Conservation (phyloP, 805 yeast genomes). For the Metschnikowia drakensbergensis region DNA sequence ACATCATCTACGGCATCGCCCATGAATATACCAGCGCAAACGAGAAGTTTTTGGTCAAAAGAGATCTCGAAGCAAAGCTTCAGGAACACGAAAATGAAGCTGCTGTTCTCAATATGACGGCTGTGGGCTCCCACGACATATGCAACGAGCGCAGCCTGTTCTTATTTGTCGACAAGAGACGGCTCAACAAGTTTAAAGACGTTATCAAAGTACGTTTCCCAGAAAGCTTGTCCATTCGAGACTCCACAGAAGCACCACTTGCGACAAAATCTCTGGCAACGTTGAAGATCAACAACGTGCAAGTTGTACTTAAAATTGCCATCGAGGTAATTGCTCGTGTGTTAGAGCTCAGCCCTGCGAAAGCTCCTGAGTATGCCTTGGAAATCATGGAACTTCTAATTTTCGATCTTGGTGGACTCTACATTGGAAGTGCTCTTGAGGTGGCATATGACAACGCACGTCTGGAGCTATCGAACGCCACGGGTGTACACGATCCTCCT, state of each 20-base stretch:
- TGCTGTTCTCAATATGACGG: conserved; percentile 19
- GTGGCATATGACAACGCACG: conserved; percentile 51
- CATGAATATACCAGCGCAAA: conserved; percentile 40
- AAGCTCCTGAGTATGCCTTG: conserved; percentile 56
- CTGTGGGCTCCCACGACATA: conserved; percentile 12
- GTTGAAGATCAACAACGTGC: conserved; percentile 48
- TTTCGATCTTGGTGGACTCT: conserved; percentile 67
- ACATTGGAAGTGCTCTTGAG: conserved; percentile 73
- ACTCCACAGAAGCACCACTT: conserved; percentile 11
- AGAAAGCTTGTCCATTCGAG: conserved; percentile 16
- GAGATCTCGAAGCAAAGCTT: conserved; percentile 32
- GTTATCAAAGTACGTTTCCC: conserved; percentile 50
- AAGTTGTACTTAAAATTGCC: conserved; percentile 60
- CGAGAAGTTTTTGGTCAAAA: conserved; percentile 34
- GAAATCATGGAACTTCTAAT: conserved; percentile 66
- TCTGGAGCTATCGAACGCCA: conserved; percentile 28
- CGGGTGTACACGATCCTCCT: conserved; percentile 29
- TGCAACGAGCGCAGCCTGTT: conserved; percentile 27
- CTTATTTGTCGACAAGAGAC: conserved; percentile 38
- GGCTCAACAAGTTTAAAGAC: conserved; percentile 50
- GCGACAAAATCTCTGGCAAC: conserved; percentile 17
- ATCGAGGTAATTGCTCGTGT: conserved; percentile 75
- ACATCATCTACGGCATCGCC: conserved; percentile 43
- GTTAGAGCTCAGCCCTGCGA: conserved; percentile 65
- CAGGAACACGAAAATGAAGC: conserved; percentile 31